These are phyloP conservation scores for Huntiella omanensis DNA, from an alignment of 2,329 filamentous ascomycete species.

Conservation along the genomic window DNA sequence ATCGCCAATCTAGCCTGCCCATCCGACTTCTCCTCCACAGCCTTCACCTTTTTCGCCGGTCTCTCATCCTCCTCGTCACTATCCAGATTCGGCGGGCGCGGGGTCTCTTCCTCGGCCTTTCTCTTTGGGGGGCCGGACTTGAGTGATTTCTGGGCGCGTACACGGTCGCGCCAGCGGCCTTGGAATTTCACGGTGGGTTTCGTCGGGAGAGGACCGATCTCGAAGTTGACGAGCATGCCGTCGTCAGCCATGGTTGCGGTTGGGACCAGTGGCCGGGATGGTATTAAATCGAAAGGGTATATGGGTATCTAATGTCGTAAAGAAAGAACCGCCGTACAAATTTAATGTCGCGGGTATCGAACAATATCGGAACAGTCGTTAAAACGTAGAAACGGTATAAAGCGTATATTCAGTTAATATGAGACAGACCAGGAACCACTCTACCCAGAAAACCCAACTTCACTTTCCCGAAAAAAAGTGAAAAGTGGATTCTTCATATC, in stretches of 20 bases:
- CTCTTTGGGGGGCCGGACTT: constrained; percentile 10
- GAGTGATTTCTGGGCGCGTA: constrained; percentile 18
- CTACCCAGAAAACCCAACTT: too few species aligned
- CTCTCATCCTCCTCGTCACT: constrained; percentile 8
- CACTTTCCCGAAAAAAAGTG: too few species aligned
- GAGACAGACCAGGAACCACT: too few species aligned
- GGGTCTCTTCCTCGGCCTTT: constrained; percentile 22
- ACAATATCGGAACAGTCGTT: too few species aligned
- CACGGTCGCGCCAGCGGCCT: constrained; percentile 87
- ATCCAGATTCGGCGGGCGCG: constrained; percentile 11
- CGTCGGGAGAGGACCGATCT: constrained; percentile 48
- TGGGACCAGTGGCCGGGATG: too few species aligned
- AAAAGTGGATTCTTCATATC: too few species aligned
- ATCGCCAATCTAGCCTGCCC: neutral
- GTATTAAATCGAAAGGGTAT: too few species aligned
- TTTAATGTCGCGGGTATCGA: too few species aligned
- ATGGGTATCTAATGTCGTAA: too few species aligned
- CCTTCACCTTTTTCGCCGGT: constrained; percentile 15
- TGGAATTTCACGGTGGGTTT: constrained; percentile 50
- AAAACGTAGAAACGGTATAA: too few species aligned
- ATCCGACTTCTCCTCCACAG: neutral
- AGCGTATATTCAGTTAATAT: too few species aligned
- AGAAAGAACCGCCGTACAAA: too few species aligned
- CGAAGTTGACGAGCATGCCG: constrained; percentile 88
- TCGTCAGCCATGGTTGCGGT: constrained; percentile 59